These are phyloP conservation scores for Mortierella sp. DNA, from an alignment of 371 early-diverging fungal species.

Conservation along the genomic window DNA sequence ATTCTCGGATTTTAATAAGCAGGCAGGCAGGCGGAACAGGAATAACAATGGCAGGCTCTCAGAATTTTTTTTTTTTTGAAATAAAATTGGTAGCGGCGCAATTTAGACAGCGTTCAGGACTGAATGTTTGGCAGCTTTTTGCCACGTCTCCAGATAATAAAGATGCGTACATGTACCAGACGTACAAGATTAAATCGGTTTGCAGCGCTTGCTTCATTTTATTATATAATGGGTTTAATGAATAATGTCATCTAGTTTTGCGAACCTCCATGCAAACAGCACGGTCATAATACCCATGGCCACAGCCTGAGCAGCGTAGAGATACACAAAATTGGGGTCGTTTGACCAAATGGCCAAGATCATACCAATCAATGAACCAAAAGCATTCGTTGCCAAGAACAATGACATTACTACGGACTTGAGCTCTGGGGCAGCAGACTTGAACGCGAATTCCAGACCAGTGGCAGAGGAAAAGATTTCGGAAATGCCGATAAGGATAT, in stretches of 20 bases:
- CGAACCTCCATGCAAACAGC: constrained; percentile 55
- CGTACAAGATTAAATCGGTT: not conserved
- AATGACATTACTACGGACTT: constrained; percentile 83
- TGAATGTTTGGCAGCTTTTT: not conserved
- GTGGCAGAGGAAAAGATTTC: constrained; percentile 83
- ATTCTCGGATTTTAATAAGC: constrained; percentile 19
- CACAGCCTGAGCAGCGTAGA: constrained; percentile 71
- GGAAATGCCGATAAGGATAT: constrained; percentile 73
- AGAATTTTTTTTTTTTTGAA: too few species aligned
- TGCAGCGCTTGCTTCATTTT: not conserved
- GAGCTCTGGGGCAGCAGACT: constrained; percentile 77
- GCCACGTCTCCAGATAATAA: too few species aligned
- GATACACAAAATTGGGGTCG: constrained; percentile 76
- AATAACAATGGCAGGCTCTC: not conserved
- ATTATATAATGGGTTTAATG: not conserved
- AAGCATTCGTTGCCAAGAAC: constrained; percentile 78
- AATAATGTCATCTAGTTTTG: constrained; percentile 28
- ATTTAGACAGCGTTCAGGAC: too few species aligned
- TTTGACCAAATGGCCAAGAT: constrained; percentile 74
- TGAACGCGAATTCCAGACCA: constrained; percentile 85
- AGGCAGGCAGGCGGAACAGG: not conserved
- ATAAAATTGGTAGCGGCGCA: too few species aligned
- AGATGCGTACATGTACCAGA: too few species aligned
- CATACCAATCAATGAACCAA: constrained; percentile 75
- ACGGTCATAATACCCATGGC: constrained; percentile 60